These are phyloP conservation scores for Phytophthora pistaciae DNA, from an alignment of 352 stramenopile species.

Conservation along the genomic window DNA sequence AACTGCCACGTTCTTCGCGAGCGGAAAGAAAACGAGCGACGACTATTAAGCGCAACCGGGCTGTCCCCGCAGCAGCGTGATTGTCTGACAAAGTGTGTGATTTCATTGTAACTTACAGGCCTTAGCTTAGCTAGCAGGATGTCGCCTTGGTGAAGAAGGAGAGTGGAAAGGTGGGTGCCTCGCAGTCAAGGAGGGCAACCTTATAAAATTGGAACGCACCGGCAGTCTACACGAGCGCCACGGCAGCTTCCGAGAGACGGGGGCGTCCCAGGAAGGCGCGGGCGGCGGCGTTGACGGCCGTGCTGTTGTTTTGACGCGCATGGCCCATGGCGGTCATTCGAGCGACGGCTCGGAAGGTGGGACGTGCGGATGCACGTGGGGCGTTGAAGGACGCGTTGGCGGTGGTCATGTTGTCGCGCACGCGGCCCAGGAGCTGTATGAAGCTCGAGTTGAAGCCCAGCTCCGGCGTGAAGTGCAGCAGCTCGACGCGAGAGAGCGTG, in stretches of 20 bases:
- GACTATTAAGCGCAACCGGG: too few relatives aligned
- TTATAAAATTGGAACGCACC: constrained; percentile 32
- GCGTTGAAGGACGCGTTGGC: constrained; percentile 37
- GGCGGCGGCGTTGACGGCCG: constrained; percentile 31
- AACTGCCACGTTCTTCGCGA: too few relatives aligned
- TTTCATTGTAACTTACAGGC: constrained; percentile 8
- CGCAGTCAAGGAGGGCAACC: constrained; percentile 6
- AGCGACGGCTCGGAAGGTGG: constrained; percentile 43
- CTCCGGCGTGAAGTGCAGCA: constrained; percentile 85
- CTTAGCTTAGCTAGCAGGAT: constrained; percentile 5
- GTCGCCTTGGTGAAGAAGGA: constrained; percentile 12
- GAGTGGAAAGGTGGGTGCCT: not conserved
- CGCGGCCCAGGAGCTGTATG: constrained; percentile 50
- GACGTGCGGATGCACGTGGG: constrained; percentile 31
- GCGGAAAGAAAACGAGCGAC: too few relatives aligned
- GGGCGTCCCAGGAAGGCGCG: constrained; percentile 37
- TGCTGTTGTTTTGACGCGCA: constrained; percentile 33
- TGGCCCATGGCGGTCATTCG: constrained; percentile 42
- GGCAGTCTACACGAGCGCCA: constrained; percentile 30
- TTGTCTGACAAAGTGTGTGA: not conserved
- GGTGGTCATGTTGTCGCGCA: constrained; percentile 56
- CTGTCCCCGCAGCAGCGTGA: too few relatives aligned
- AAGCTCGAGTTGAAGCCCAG: constrained; percentile 84
- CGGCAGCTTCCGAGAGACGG: constrained; percentile 33
- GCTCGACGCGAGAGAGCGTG: constrained; percentile 71